phyloP scores from a whole-genome alignment of 257 asterid genomes.

The Handroanthus guayacan region DNA sequence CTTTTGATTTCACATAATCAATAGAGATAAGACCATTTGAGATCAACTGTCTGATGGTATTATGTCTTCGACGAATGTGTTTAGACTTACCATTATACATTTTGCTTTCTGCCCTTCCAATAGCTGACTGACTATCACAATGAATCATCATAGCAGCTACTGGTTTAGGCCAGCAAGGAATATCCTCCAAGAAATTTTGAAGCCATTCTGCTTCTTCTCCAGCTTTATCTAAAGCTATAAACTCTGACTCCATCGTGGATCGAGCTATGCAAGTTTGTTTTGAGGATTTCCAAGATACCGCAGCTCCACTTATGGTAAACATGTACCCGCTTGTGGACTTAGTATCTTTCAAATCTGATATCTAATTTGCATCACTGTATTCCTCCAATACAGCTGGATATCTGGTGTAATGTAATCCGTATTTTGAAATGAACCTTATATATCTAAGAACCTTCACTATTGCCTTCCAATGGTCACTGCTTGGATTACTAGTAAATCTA shows the following conservation, averaged over 20 bases:
- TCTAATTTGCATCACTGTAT: background rate
- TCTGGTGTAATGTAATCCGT: background rate
- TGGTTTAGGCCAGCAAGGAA: background rate
- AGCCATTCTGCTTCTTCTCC: background rate
- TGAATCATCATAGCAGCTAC: background rate
- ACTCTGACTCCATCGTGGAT: background rate
- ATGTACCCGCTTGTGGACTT: background rate
- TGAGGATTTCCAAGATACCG: background rate
- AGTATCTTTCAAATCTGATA: background rate
- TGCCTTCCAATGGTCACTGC: background rate
- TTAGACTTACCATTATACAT: no score
- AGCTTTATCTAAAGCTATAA: background rate
- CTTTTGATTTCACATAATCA: no score
- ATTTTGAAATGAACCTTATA: background rate
- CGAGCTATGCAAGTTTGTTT: background rate
- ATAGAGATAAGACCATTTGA: no score
- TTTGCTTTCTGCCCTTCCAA: background rate
- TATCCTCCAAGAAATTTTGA: background rate
- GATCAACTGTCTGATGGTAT: background rate
- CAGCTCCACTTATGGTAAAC: background rate
- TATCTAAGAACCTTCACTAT: background rate
- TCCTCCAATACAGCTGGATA: background rate
- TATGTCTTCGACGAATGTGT: background rate
- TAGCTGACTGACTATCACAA: background rate
- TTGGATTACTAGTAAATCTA: background rate